Base-by-base conservation (phyloP, 352 stramenopile genomes). In the Globisporangium camurandrum region DNA sequence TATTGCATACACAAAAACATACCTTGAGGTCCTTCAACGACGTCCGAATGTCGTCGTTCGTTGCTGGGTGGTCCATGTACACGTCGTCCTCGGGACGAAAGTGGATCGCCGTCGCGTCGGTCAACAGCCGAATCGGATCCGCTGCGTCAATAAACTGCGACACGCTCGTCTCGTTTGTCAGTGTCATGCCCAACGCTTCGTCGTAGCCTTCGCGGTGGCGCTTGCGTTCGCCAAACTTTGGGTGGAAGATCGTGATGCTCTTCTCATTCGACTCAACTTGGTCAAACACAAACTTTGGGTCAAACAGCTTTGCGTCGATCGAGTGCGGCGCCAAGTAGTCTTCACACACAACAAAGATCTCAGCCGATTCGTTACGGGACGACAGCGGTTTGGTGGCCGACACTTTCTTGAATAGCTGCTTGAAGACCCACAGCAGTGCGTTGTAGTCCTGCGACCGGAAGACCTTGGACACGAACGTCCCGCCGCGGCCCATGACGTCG, bases 331-430 rank as follows among this genome's bases (percentile, higher is more conserved):
- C 91, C 36, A 98, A 66, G 67, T 98, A 99, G 27, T 93, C 79
- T 54, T 93, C 68, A 66, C 96, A 99, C 1, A 99, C 91, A 17
- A 99, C 93, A 69, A 99, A 99, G 64, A 99, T 99, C 74, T 99
- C 97, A n/a, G 97, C 97, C 11, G 94, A 99, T 60, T 99, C 96
- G 59, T 92, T 95, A 71, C 97, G 89, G 51, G 88, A 98, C 10
- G 95, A 97, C 30, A 96, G 77, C n/a, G 97, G 97, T 74, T 99
- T 99, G 44, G 98, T 98, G 0, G 95, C 95, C 57, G 96, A 88
- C 11, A 99, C 95, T 39, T 95, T 93, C 57, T 97, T 88, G 68
- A 99, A 99, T 7, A 99, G 84, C 68, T 99, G 96, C 76, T 99
- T 97, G 58, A 98, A 96, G 1, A 98, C 92, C 96, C 97, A 99